These are phyloP conservation scores for Alternaria ventricosa DNA, from an alignment of 2,329 filamentous ascomycete species.

Conservation along the genomic window DNA sequence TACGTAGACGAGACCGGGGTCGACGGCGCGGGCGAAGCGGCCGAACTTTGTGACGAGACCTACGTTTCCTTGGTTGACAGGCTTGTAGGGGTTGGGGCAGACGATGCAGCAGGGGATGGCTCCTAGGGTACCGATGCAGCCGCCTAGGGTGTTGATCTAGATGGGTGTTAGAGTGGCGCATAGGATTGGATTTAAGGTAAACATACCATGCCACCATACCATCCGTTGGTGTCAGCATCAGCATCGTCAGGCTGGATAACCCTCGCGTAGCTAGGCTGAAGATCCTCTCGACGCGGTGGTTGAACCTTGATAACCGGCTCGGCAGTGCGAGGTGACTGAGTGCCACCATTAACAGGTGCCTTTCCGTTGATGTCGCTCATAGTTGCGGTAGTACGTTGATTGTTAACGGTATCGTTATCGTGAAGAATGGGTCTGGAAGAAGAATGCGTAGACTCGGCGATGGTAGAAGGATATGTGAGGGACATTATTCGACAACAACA, in stretches of 20 bases:
- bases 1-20: constrained; percentile 95
- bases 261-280: constrained; percentile 82
- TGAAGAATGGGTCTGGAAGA: constrained; percentile 34
- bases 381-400: constrained; percentile 14
- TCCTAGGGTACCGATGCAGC: constrained; percentile 76
- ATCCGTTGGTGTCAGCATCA: constrained; percentile 76
- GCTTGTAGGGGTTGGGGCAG: constrained; percentile 96
- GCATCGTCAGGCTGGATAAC: constrained; percentile 67
- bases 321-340: constrained; percentile 10
- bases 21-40: constrained; percentile 91
- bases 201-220: constrained; percentile 78
- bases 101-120: constrained; percentile 89
- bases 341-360: constrained; percentile 33
- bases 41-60: constrained; percentile 96
- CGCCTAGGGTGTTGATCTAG: constrained; percentile 74
- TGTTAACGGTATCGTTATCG: constrained; percentile 16
- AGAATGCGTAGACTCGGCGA: constrained; percentile 30
- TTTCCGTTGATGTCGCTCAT: constrained; percentile 50
- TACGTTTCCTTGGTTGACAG: constrained; percentile 89
- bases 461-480: constrained; percentile 14
- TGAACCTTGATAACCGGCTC: constrained; percentile 66
- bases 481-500: constrained; percentile 14
- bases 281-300: constrained; percentile 80
- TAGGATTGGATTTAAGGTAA: background rate
- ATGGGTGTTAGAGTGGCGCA: constrained; percentile 3